Base-by-base conservation (phyloP, 176 grass and related monocot species). In the Cocos nucifera region DNA sequence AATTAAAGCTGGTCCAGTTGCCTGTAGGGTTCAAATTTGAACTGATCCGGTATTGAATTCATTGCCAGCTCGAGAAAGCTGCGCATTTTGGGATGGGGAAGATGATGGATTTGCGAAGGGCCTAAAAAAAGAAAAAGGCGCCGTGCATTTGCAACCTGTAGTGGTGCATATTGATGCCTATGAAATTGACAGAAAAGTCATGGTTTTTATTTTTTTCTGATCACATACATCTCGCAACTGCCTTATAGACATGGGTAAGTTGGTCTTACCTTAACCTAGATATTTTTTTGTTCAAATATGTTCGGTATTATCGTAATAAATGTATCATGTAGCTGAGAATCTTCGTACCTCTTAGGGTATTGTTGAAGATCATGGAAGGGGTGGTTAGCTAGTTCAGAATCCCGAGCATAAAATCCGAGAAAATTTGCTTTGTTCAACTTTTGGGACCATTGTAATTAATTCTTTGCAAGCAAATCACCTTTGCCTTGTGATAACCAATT, bases 221-320 rank as follows among this genome's bases (percentile, higher is more conserved):
- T 69, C 49, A 51, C 54, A 53, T 66, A 59, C 22, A 62, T 60
- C 82, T 62, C 49, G 24, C 55, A 75, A 58, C 35, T 44, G 35
- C 35, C 35, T 44, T 44, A 44, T 44, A 14, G 8, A 44, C 35
- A 30, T 39, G 29, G 54, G 54, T 48, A 69, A 49, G 24, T 32
- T 55, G n/a, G 24, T 15, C 26, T 32, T 35, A 32, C 22, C 50
- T 17, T 39, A 21, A 44, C 35, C 35, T 44, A 44, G 35, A 44
- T 44, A 14, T 44, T 14, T 44, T 30, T 44, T 12, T 12, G 35
- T 14, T 12, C 35, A 44, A 44, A 14, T 44, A 44, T 10, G 1
- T 44, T 44, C 35, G 1, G 35, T 44, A 44, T 44, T 44, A 1
- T 44, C 10, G 2, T 12, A 9, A 12, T 44, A 44, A 44, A 44